Conservation (phyloP, 2,329 filamentous ascomycete species). For the Byssothecium circinans region DNA sequence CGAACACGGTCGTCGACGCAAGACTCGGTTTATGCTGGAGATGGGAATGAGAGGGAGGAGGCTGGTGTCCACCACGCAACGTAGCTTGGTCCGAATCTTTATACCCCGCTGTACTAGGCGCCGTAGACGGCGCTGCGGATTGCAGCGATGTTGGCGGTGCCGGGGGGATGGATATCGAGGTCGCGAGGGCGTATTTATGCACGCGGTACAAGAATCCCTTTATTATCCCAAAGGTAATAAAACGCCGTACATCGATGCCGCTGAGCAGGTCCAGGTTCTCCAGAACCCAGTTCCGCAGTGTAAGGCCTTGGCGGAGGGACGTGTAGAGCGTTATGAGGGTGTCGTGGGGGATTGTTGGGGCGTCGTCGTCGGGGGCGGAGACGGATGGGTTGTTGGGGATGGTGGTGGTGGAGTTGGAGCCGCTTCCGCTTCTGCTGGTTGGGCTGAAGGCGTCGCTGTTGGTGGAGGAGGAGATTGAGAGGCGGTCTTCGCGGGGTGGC, state of each 20-base stretch:
- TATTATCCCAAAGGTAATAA: conserved; percentile 94
- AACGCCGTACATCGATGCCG: conserved; percentile 82
- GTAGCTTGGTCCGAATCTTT: conserved; percentile 24
- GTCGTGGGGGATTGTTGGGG: conserved; percentile 28
- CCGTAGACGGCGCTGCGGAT: conserved; percentile 13
- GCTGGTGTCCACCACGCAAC: too few relatives aligned
- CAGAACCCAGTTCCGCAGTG: conserved; percentile 84
- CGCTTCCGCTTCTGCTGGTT: conserved; percentile 3
- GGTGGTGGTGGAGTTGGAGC: conserved; percentile 12
- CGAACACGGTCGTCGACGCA: neutral
- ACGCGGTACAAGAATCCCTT: conserved; percentile 93
- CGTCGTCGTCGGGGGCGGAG: conserved; percentile 14
- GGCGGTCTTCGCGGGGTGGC: conserved; percentile 15
- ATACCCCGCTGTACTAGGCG: conserved; percentile 16
- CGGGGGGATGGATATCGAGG: conserved; percentile 22
- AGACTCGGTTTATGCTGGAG: conserved; percentile 11
- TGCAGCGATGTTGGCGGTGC: conserved; percentile 31
- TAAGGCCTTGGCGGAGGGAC: conserved; percentile 77
- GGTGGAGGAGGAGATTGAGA: conserved; percentile 24
- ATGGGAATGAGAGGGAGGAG: conserved; percentile 5
- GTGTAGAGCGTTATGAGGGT: conserved; percentile 79
- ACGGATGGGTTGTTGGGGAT: neutral
- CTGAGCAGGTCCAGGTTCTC: conserved; percentile 71
- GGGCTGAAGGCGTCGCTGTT: conserved; percentile 20
- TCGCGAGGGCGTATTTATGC: conserved; percentile 80